A percentile compares a stretch with the other conserved stretches of the same genome.
Evolutionary conservation across 2,329 filamentous ascomycete species (phyloP).

Genomic region (Aschersonia sp.): DNA sequence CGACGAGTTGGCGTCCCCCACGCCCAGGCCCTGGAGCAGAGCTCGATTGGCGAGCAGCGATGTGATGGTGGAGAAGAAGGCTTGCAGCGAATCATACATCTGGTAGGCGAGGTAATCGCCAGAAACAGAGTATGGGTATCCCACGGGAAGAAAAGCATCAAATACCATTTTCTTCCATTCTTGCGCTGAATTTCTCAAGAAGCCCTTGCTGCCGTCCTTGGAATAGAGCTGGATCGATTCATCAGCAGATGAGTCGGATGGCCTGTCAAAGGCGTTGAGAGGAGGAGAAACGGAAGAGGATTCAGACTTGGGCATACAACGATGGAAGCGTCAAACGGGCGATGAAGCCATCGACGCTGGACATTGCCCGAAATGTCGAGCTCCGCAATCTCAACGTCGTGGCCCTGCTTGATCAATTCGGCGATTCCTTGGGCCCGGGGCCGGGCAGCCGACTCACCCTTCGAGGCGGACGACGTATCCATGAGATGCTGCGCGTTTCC

Average conservation of each 20-base stretch:
- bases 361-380: slow-evolving; percentile 22
- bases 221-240: slow-evolving; percentile 10
- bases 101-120: slow-evolving; percentile 68
- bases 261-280: no score
- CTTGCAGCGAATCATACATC: slow-evolving; percentile 62
- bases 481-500: no score
- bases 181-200: slow-evolving; percentile 13
- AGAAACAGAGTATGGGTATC: slow-evolving; percentile 80
- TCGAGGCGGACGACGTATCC: no score
- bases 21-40: slow-evolving; percentile 66
- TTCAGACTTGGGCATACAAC: slow-evolving; percentile 9
- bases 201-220: slow-evolving; percentile 9
- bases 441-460: no score
- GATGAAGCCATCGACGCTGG: slow-evolving; percentile 19
- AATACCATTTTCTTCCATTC: slow-evolving; percentile 28
- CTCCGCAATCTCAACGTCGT: slow-evolving; percentile 18
- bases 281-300: background rate
- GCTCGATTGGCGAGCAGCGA: slow-evolving; percentile 69
- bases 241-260: no score
- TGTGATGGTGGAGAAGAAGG: slow-evolving; percentile 72
- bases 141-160: slow-evolving; percentile 71
- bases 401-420: slow-evolving; percentile 10
- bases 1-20: slow-evolving; percentile 65
- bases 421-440: slow-evolving; percentile 8
- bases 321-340: slow-evolving; percentile 10